phyloP scores from a whole-genome alignment of 2,329 filamentous ascomycete species.

The Pseudocercospora macadamiae region DNA sequence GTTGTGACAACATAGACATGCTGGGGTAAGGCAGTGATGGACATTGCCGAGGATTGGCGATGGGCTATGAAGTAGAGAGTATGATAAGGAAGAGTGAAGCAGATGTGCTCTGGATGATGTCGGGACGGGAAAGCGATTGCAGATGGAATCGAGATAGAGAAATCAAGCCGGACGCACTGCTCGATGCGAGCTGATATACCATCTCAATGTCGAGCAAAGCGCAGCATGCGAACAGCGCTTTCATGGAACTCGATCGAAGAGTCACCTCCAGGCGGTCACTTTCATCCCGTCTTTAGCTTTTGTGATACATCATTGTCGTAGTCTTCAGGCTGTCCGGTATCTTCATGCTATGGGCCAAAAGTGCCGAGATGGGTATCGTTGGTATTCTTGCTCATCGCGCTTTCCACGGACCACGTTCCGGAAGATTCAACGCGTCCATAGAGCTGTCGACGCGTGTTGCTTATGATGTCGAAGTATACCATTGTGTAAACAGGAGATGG shows the following conservation, averaged over 20 bases:
- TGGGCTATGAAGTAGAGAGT: too few relatives aligned
- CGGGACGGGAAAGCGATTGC: not conserved
- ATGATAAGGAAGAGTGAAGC: too few relatives aligned
- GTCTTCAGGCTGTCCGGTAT: not conserved
- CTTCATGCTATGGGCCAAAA: not conserved
- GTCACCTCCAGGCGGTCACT: not conserved
- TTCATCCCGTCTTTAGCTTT: not conserved
- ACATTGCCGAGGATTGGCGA: not conserved
- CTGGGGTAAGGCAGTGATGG: not conserved
- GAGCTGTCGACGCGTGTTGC: not conserved
- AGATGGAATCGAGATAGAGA: too few relatives aligned
- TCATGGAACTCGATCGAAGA: not conserved
- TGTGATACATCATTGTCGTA: not conserved
- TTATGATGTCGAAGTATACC: not conserved
- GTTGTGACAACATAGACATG: not conserved
- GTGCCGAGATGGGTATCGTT: constrained; percentile 7
- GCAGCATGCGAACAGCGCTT: not conserved
- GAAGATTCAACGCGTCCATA: not conserved
- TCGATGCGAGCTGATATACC: constrained; percentile 3
- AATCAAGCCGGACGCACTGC: too few relatives aligned
- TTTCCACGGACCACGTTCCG: not conserved
- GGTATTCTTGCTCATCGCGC: not conserved
- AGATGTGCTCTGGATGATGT: too few relatives aligned
- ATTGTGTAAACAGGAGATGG: too few relatives aligned
- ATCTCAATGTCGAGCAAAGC: not conserved